A percentile compares a stretch with the other conserved stretches of the same genome.
Evolutionary conservation across 2,329 filamentous ascomycete species (phyloP).

Genomic region (Diaporthe sp.): DNA sequence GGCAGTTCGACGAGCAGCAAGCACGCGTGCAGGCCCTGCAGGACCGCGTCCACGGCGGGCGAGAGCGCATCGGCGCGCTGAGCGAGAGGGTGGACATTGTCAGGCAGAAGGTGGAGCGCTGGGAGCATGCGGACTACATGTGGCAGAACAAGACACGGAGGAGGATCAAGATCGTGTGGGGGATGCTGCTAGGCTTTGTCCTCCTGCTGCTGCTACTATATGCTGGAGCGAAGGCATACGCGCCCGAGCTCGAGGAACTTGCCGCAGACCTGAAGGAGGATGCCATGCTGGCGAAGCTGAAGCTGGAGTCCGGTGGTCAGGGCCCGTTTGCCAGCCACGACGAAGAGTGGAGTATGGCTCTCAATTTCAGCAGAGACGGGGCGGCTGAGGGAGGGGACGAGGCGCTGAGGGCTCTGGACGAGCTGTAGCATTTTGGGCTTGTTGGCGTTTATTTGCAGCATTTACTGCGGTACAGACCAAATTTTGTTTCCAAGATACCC

Average conservation of each 20-base stretch:
- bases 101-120: conserved; percentile 73
- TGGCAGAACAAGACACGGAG: conserved; percentile 77
- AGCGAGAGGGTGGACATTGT: conserved; percentile 75
- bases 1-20: conserved; percentile 76
- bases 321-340: not conserved
- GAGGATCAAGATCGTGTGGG: conserved; percentile 74
- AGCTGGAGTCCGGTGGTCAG: conserved; percentile 24
- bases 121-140: conserved; percentile 76
- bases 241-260: conserved; percentile 33
- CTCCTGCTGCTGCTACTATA: conserved; percentile 64
- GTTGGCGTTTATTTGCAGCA: conserved; percentile 2
- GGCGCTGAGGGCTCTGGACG: conserved; percentile 50
- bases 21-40: conserved; percentile 73
- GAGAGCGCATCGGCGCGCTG: conserved; percentile 70
- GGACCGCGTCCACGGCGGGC: conserved; percentile 70
- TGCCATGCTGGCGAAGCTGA: conserved; percentile 35
- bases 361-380: conserved; percentile 45
- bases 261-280: conserved; percentile 34
- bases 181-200: conserved; percentile 64
- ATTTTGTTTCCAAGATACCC: conserved; percentile 22
- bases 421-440: conserved; percentile 45
- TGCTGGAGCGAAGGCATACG: conserved; percentile 43
- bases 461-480: not conserved
- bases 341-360: conserved; percentile 48
- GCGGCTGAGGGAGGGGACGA: conserved; percentile 43